Evolutionary conservation across 2,329 filamentous ascomycete species (phyloP).

Genomic region (Botryosphaeria dothidea): DNA sequence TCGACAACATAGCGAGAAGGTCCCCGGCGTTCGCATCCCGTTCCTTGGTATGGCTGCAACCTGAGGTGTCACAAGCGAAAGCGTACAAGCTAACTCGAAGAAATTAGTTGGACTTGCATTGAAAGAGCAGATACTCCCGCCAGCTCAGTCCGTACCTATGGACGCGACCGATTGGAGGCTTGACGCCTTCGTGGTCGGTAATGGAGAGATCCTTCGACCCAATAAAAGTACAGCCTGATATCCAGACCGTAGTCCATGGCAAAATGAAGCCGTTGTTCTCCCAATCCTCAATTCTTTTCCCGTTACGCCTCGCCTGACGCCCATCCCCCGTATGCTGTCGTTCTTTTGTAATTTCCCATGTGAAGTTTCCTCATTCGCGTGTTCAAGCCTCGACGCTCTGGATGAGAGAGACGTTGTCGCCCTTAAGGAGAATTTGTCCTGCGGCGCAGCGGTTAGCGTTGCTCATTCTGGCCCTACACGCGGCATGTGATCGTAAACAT

Average conservation of each 20-base stretch:
- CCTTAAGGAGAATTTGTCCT: slow-evolving; percentile 86
- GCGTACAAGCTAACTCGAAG: slow-evolving; percentile 6
- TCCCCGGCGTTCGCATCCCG: slow-evolving; percentile 48
- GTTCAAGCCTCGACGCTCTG: slow-evolving; percentile 38
- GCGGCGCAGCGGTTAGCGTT: slow-evolving; percentile 23
- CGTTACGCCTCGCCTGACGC: slow-evolving; percentile 13
- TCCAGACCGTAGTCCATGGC: background rate
- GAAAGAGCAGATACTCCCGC: slow-evolving; percentile 76
- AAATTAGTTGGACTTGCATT: slow-evolving; percentile 74
- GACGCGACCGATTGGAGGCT: slow-evolving; percentile 76
- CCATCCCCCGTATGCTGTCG: background rate
- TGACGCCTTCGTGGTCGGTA: slow-evolving; percentile 73
- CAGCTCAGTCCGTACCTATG: slow-evolving; percentile 68
- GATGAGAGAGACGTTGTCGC: slow-evolving; percentile 84
- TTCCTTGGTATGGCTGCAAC: slow-evolving; percentile 54
- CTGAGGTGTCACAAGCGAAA: background rate
- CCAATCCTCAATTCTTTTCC: slow-evolving; percentile 4
- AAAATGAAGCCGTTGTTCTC: slow-evolving; percentile 6
- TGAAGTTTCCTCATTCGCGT: background rate
- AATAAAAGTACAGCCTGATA: background rate
- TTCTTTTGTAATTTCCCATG: slow-evolving; percentile 7
- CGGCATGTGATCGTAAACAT: slow-evolving; percentile 31
- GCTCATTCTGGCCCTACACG: background rate
- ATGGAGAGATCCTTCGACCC: slow-evolving; percentile 54
- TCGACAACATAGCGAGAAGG: slow-evolving; percentile 45